phyloP scores from a whole-genome alignment of 345 rosid species.

The Acer campestre region DNA sequence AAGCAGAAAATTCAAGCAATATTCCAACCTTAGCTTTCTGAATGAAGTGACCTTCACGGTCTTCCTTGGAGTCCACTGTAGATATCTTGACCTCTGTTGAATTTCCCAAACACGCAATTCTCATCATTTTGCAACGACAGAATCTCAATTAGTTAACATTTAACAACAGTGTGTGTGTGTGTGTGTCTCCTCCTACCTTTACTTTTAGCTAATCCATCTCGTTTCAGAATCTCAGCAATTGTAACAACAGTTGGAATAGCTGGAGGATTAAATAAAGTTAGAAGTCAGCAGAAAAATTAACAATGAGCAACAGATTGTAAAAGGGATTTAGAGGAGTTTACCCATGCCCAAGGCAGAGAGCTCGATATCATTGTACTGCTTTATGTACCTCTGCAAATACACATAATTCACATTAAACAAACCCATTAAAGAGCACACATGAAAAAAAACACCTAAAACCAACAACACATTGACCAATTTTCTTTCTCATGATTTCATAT shows the following conservation, averaged over 20 bases:
- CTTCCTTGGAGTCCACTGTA: slow-evolving; percentile 20
- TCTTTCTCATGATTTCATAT: no score
- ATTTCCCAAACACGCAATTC: slow-evolving; percentile 3
- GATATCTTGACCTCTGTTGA: slow-evolving; percentile 29
- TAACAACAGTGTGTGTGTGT: not conserved
- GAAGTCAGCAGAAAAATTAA: not conserved
- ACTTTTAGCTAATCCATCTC: slow-evolving; percentile 30
- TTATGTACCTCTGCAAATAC: slow-evolving; percentile 35
- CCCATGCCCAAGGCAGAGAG: slow-evolving; percentile 47
- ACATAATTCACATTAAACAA: not conserved
- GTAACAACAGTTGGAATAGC: slow-evolving; percentile 44
- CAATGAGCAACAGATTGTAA: not conserved
- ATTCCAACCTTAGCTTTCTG: slow-evolving; percentile 36
- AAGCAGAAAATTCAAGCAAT: not conserved
- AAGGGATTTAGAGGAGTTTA: slow-evolving; percentile 21
- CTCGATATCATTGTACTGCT: slow-evolving; percentile 36
- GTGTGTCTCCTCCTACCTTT: slow-evolving; percentile 19
- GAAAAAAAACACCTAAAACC: not conserved
- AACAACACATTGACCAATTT: not conserved
- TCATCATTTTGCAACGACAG: not conserved
- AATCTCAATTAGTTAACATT: not conserved
- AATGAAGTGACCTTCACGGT: slow-evolving; percentile 17
- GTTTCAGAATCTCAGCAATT: slow-evolving; percentile 38
- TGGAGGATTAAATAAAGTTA: not conserved
- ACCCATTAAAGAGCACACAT: not conserved